phyloP scores from a whole-genome alignment of 2,329 filamentous ascomycete genomes.

The Aspergillus texensis region DNA sequence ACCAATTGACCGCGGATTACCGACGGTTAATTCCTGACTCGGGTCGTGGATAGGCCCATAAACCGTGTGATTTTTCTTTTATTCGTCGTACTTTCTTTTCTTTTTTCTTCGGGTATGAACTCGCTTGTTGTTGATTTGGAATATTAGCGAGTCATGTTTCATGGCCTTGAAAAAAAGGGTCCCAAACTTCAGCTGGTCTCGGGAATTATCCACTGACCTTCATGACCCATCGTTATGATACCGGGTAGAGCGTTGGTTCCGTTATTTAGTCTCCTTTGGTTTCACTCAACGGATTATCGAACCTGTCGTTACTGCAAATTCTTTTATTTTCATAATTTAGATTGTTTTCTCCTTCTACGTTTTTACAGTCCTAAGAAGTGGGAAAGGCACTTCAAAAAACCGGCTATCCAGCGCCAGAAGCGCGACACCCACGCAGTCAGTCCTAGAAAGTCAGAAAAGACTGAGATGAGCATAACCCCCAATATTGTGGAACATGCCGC shows the following conservation, averaged over 20 bases:
- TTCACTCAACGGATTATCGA: neutral
- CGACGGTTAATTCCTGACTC: constrained; percentile 11
- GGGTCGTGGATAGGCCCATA: neutral
- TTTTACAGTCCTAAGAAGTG: neutral
- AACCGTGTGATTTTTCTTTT: neutral
- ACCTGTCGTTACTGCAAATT: neutral
- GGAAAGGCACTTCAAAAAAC: neutral
- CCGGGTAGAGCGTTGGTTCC: neutral
- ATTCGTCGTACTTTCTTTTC: neutral
- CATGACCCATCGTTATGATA: neutral
- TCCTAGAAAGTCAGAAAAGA: neutral
- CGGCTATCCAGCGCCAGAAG: neutral
- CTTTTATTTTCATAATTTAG: neutral
- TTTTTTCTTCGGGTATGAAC: neutral
- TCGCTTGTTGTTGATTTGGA: constrained; percentile 6
- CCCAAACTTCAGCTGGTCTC: constrained; percentile 1
- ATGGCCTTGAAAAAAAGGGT: constrained; percentile 7
- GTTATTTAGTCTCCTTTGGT: neutral
- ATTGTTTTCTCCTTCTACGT: neutral
- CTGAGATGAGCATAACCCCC: constrained; percentile 5
- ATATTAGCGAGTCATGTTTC: constrained; percentile 14
- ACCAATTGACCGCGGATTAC: constrained; percentile 6
- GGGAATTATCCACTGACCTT: constrained; percentile 14
- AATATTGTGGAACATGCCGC: constrained; percentile 33
- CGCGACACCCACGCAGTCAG: neutral